Percentiles rank a stretch among this genome's conserved stretches.
phyloP scores from a whole-genome alignment of 2,329 filamentous ascomycete species.

The Colletotrichum paranaense region DNA sequence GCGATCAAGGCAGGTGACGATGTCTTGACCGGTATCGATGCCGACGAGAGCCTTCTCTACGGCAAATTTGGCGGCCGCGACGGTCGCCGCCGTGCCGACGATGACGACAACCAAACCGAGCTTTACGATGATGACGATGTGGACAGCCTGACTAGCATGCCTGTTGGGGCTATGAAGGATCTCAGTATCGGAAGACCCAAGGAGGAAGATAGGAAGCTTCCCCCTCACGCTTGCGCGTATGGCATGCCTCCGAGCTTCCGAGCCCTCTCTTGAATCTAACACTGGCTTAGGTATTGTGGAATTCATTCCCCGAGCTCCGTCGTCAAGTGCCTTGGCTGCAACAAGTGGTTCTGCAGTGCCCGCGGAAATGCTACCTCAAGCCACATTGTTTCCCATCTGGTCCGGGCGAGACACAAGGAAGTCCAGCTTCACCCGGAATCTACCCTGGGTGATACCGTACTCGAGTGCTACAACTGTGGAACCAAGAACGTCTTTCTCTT shows the following conservation, averaged over 20 bases:
- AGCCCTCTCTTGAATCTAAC: slow-evolving; percentile 5
- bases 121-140: slow-evolving; percentile 85
- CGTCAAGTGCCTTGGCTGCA: slow-evolving; percentile 94
- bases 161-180: slow-evolving; percentile 79
- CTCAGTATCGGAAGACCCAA: slow-evolving; percentile 62
- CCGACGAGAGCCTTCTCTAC: slow-evolving; percentile 85
- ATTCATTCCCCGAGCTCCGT: slow-evolving; percentile 96
- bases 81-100: slow-evolving; percentile 78
- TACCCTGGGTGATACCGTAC: slow-evolving; percentile 91
- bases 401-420: slow-evolving; percentile 97
- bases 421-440: slow-evolving; percentile 96
- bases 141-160: slow-evolving; percentile 81
- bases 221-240: slow-evolving; percentile 95
- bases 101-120: slow-evolving; percentile 91
- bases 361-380: slow-evolving; percentile 96
- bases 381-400: slow-evolving; percentile 98
- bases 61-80: slow-evolving; percentile 72
- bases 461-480: slow-evolving; percentile 99
- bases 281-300: slow-evolving; percentile 82
- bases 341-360: slow-evolving; percentile 99
- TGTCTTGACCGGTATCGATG: slow-evolving; percentile 75
- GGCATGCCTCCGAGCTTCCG: slow-evolving; percentile 48
- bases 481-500: slow-evolving; percentile 99
- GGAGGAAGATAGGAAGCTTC: slow-evolving; percentile 91
- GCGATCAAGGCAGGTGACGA: slow-evolving; percentile 91